Conservation (phyloP, 1,139 yeast species). For the Kurtzmaniella quercitrusa region DNA sequence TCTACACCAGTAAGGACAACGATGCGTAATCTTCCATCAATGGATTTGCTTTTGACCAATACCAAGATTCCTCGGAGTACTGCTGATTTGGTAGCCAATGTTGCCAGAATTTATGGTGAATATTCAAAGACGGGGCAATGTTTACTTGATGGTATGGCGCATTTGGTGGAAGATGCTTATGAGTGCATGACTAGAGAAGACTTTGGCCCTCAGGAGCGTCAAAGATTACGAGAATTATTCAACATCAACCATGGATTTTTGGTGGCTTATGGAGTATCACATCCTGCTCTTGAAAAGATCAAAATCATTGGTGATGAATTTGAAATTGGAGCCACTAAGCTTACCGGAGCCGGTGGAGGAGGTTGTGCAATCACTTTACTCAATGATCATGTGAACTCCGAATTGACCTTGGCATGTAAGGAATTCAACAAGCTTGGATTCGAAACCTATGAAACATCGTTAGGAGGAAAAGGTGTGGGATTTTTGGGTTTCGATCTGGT, state of each 20-base stretch:
- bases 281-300: conserved; percentile 77
- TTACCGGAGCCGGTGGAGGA: conserved; percentile 99
- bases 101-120: conserved; percentile 50
- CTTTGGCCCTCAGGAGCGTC: conserved; percentile 41
- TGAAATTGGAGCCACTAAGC: conserved; percentile 78
- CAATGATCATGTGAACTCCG: conserved; percentile 39
- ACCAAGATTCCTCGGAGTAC: conserved; percentile 87
- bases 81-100: conserved; percentile 76
- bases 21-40: conserved; percentile 70
- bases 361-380: conserved; percentile 94
- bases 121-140: conserved; percentile 54
- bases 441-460: conserved; percentile 74
- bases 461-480: conserved; percentile 91
- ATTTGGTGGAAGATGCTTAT: conserved; percentile 65
- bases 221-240: conserved; percentile 60
- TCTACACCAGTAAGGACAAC: conserved; percentile 58
- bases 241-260: conserved; percentile 85
- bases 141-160: conserved; percentile 69
- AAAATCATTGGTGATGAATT: conserved; percentile 58
- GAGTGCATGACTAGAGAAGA: conserved; percentile 51
- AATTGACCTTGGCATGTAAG: conserved; percentile 30
- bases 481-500: conserved; percentile 27
- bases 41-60: conserved; percentile 74
- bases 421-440: conserved; percentile 50
- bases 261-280: conserved; percentile 87